Evolutionary conservation across 2,329 filamentous ascomycete species (phyloP), one percentile per base, ranked within the genome.

Genomic region (Aureobasidium sp.): DNA sequence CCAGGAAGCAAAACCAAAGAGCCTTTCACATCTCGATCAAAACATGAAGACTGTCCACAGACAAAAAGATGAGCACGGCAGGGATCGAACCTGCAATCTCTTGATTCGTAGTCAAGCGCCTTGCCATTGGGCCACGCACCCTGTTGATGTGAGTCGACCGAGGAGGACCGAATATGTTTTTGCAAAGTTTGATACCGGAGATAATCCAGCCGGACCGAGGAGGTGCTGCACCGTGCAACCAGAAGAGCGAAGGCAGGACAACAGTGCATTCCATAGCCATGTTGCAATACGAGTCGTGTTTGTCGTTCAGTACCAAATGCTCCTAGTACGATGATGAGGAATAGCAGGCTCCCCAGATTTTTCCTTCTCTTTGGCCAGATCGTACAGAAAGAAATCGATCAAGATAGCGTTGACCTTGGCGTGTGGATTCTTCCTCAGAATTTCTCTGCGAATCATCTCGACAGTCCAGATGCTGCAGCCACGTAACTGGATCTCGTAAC

Each of bases 341-440:
- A 94, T 87, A 47, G 73, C 68, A 81, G 84, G 74, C 84, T 76
- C 67, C 81, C 82, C 67, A 76, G 75, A 76, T 36, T 72, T 73
- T 78, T 98, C 95, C 75, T 92, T 78, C 74, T 94, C 91, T 78
- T 98, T 99, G 81, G 96, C 94, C 23, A 92, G 90, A 80, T 99
- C 96, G 76, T 99, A 99, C 64, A 99, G 82, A 78, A 98, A 97
- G 80, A 98, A 99, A 79, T 99, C 96, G 69, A 99, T 96, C 72
- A 99, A 79, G 45, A 98, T 93, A 31, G 96, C 95, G 76, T 99
- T 99, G 69, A 91, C 78, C 20, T 82, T 80, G 1, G 90, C 85
- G 13, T 91, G 89, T 1, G 94, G 93, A 73, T 98, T 89, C 18
- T 88, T 79, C 53, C 84, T 87, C 65, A 90, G 74, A 59, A 99